phyloP scores from a whole-genome alignment of 73 alveolate species.

The Tetrahymena thermophila region DNA sequence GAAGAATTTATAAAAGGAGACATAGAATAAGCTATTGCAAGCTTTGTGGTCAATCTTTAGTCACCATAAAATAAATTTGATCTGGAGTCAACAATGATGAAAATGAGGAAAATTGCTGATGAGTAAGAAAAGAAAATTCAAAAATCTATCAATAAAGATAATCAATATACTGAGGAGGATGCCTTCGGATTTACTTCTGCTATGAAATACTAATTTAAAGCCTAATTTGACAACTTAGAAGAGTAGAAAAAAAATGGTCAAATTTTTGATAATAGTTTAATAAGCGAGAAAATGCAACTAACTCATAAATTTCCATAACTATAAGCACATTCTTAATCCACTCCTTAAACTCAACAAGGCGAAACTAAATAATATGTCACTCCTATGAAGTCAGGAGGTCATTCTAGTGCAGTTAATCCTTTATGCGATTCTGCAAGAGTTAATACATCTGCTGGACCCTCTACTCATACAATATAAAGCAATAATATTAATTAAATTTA shows the following conservation, averaged over 20 bases:
- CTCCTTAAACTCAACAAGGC: background rate
- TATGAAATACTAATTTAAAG: background rate
- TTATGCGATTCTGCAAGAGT: background rate
- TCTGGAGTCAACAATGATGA: background rate
- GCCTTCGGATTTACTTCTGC: background rate
- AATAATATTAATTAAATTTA: background rate
- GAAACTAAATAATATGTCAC: background rate
- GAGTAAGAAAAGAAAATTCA: background rate
- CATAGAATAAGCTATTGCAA: background rate
- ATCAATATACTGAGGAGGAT: background rate
- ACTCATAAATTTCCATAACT: background rate
- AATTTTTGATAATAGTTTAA: background rate
- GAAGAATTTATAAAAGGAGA: background rate
- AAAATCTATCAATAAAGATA: background rate
- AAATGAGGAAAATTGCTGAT: background rate
- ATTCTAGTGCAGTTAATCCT: background rate
- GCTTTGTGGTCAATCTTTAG: background rate
- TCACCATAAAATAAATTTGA: background rate
- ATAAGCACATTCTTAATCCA: background rate
- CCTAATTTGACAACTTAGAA: background rate
- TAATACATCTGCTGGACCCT: background rate
- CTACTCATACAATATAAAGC: background rate
- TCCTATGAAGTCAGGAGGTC: background rate
- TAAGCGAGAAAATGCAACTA: background rate
- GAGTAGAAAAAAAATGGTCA: background rate